phyloP scores from a whole-genome alignment of 2,329 filamentous ascomycete genomes.

The Fusarium nodosum region DNA sequence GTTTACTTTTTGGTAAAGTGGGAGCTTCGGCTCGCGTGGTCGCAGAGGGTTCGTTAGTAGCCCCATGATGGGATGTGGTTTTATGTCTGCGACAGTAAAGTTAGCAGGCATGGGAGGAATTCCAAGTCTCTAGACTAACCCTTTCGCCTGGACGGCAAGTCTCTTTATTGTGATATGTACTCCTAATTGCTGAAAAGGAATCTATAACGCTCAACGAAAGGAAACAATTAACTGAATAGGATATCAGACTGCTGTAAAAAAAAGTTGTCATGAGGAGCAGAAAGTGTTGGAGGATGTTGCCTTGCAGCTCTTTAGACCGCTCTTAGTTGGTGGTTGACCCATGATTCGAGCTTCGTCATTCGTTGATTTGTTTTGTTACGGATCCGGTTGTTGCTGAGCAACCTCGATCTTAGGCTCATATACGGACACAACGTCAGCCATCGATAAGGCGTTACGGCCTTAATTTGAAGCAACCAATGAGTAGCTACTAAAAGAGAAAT shows the following conservation, averaged over 20 bases:
- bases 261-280: slow-evolving; percentile 4
- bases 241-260: not conserved
- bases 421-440: slow-evolving; percentile 22
- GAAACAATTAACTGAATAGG: not conserved
- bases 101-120: slow-evolving; percentile 30
- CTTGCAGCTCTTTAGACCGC: slow-evolving; percentile 14
- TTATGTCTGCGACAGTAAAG: slow-evolving; percentile 16
- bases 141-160: slow-evolving; percentile 22
- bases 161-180: slow-evolving; percentile 19
- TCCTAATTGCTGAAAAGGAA: not conserved
- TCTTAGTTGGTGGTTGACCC: slow-evolving; percentile 21
- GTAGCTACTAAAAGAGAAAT: not conserved
- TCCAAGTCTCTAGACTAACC: slow-evolving; percentile 21
- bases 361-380: slow-evolving; percentile 46
- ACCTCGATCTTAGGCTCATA: slow-evolving; percentile 31
- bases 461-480: not conserved
- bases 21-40: slow-evolving; percentile 63
- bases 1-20: slow-evolving; percentile 64
- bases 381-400: slow-evolving; percentile 46
- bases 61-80: slow-evolving; percentile 60
- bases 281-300: not conserved
- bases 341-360: slow-evolving; percentile 42
- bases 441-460: not conserved
- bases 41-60: slow-evolving; percentile 63
- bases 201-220: not conserved